These are phyloP conservation scores for Cinnamomum chago DNA, from an alignment of 164 flowering plant species.

Conservation along the genomic window DNA sequence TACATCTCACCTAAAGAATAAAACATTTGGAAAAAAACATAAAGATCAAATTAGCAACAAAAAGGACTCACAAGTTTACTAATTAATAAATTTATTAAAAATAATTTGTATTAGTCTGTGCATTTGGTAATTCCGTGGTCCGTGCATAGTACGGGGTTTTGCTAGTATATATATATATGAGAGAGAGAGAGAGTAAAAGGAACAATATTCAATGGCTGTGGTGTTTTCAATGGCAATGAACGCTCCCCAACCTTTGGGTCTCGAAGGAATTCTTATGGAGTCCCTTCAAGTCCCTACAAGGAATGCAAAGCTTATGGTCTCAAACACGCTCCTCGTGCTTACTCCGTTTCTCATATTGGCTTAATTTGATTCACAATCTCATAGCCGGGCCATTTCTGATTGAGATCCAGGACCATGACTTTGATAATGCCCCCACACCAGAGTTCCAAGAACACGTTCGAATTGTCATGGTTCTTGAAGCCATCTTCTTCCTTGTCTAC, in stretches of 20 bases:
- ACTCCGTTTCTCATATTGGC: slow-evolving; percentile 9
- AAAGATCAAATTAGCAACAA: too few species aligned
- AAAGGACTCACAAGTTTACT: too few species aligned
- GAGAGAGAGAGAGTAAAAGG: background rate
- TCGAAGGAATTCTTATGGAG: slow-evolving; percentile 12
- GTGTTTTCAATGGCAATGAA: too few species aligned
- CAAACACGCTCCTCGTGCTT: slow-evolving; percentile 9
- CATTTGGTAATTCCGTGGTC: too few species aligned
- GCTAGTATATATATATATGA: too few species aligned
- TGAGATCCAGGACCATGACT: slow-evolving; percentile 2
- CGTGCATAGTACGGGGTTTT: too few species aligned
- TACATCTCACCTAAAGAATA: too few species aligned
- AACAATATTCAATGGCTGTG: background rate
- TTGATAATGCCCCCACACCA: background rate
- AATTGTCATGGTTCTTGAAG: slow-evolving; percentile 2
- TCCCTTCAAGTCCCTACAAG: slow-evolving; percentile 14
- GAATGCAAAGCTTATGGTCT: slow-evolving; percentile 28
- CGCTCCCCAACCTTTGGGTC: background rate
- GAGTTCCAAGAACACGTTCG: background rate
- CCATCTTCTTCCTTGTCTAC: slow-evolving; percentile 1
- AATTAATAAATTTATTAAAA: too few species aligned
- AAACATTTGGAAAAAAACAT: too few species aligned
- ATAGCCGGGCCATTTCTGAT: background rate
- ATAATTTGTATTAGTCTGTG: too few species aligned
- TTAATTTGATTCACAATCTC: slow-evolving; percentile 3